Evolutionary conservation across 148 eudicot genomes (phyloP).

Genomic region (Amaranthus palmeri): DNA sequence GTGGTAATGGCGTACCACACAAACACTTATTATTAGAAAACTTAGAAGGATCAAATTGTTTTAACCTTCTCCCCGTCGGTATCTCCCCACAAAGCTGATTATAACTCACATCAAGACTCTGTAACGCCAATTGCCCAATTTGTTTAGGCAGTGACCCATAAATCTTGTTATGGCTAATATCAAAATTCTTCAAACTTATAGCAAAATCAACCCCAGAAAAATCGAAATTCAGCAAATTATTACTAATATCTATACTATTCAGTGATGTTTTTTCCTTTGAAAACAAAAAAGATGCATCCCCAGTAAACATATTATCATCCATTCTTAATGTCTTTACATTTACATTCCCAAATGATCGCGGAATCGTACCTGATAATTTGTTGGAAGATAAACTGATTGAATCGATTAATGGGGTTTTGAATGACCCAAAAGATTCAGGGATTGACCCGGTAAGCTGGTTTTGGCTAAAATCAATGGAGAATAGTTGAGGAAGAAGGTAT

Average conservation of each 20-base stretch:
- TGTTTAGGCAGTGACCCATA: slow-evolving; percentile 37
- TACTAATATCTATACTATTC: background rate
- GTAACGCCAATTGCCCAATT: slow-evolving; percentile 21
- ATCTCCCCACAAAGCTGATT: slow-evolving; percentile 47
- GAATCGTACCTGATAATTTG: slow-evolving; percentile 29
- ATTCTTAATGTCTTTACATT: slow-evolving; percentile 19
- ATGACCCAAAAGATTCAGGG: slow-evolving; percentile 32
- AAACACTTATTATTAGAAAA: slow-evolving; percentile 47
- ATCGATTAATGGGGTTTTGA: slow-evolving; percentile 7
- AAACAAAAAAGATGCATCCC: slow-evolving; percentile 6
- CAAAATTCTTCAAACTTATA: slow-evolving; percentile 16
- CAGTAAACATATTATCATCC: slow-evolving; percentile 18
- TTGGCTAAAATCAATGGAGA: slow-evolving; percentile 8
- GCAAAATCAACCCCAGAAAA: slow-evolving; percentile 30
- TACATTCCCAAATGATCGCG: slow-evolving; percentile 25
- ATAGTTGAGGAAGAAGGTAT: background rate
- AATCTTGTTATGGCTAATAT: slow-evolving; percentile 43
- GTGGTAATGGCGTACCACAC: slow-evolving; percentile 46
- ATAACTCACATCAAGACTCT: slow-evolving; percentile 43
- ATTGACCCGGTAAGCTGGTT: slow-evolving; percentile 41
- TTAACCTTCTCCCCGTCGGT: slow-evolving; percentile 35
- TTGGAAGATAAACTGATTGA: slow-evolving; percentile 10
- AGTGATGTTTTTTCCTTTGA: background rate
- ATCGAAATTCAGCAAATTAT: slow-evolving; percentile 38
- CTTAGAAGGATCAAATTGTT: background rate